A percentile compares a stretch with the other conserved stretches of the same genome.
phyloP scores from a whole-genome alignment of 306 rosid species.

The Dalbergia cultrata region DNA sequence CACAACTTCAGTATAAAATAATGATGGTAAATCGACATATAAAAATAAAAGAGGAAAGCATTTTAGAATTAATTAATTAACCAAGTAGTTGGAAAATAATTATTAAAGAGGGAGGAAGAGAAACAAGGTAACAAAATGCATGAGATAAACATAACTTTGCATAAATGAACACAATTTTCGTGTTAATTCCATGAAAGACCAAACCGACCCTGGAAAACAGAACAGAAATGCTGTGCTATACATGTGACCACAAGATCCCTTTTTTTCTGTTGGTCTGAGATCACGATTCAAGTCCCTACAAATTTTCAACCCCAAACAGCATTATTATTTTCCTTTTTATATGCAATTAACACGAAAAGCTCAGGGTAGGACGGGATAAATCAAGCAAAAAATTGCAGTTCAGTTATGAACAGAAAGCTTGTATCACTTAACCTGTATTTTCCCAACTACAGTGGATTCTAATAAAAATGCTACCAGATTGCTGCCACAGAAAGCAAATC shows the following conservation, averaged over 20 bases:
- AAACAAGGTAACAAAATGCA: not conserved
- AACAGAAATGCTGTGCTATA: not conserved
- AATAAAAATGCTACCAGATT: conserved; percentile 11
- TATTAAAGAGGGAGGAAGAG: not conserved
- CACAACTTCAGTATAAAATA: not conserved
- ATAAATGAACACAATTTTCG: not conserved
- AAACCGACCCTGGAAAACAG: not conserved
- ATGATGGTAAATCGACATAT: not conserved
- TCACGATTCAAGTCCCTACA: not conserved
- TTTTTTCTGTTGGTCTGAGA: not conserved
- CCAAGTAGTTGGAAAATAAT: not conserved
- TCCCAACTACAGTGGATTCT: conserved; percentile 22
- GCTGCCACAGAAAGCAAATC: conserved; percentile 3
- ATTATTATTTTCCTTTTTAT: not conserved
- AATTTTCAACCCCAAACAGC: not conserved
- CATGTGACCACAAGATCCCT: not conserved
- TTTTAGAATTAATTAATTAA: not conserved
- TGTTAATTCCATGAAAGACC: not conserved
- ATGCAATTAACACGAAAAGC: not conserved
- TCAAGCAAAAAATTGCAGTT: not conserved
- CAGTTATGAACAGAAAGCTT: not conserved
- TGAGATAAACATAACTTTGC: not conserved
- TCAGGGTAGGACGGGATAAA: conserved; percentile 16
- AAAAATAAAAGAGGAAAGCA: not conserved
- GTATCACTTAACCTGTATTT: not conserved